Evolutionary conservation across 495 filamentous ascomycete genomes (phyloP), one percentile per base, ranked within the genome.

Genomic region (Penicillium daleae): DNA sequence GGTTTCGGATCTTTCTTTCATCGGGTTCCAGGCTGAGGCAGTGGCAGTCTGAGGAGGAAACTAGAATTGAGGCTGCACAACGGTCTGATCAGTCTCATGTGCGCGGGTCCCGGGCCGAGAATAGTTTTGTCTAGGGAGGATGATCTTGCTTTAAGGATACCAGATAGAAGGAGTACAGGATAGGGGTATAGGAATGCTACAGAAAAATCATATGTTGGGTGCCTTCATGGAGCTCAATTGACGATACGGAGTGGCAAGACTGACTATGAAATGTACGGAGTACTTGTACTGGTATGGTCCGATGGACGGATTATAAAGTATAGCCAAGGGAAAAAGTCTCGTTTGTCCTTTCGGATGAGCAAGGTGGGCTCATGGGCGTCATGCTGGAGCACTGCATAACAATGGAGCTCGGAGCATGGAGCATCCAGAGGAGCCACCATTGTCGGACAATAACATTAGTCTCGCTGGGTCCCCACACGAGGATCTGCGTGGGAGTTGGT

Each of bases 381-480:
- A 50, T 50, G 46, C 24, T 49, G 12, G 10, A 50, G 24, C 12
- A 26, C 13, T 15, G 26, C 3, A 24, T 46, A 50, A 50, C 3
- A 29, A 50, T 50, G 46, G 24, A 50, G 46, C n/a, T 12, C 4
- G 6, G 21, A 46, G n/a, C n/a, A 46, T 46, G 40, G 40, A 46
- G 40, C 17, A 22, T 19, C 1, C 19, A 12, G 40, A 46, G 40
- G 40, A 46, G 40, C 40, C 40, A 46, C 9, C n/a, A 10, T 2
- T 15, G n/a, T 57, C 63, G 63, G 58, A 61, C 63, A 65, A 65
- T 61, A 63, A 63, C 60, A 61, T 53, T 61, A 54, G 62, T 52
- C 27, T 54, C 17, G 24, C 29, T 54, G 19, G 32, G 58, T 29
- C 58, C 44, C 63, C 63, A 61, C 61, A 59, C 54, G 32, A 49